phyloP scores from a whole-genome alignment of 441 rosid genomes.

The Aleurites moluccanus region DNA sequence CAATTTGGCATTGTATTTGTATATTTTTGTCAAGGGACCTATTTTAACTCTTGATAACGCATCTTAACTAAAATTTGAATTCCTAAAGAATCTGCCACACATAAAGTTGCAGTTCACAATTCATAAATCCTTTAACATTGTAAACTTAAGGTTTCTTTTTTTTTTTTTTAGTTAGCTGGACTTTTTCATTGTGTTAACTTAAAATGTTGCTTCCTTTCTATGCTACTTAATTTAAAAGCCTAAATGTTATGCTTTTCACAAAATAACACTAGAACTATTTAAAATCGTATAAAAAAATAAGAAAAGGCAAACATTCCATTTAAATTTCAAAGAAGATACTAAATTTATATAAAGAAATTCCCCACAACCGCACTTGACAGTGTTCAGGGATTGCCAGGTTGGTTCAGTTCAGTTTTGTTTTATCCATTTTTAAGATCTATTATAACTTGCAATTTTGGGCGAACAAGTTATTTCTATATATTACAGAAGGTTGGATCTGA shows the following conservation, averaged over 20 bases:
- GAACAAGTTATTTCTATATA: neutral
- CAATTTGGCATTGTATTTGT: neutral
- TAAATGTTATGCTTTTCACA: neutral
- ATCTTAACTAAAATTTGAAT: neutral
- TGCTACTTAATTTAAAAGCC: neutral
- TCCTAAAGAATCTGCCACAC: neutral
- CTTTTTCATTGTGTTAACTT: neutral
- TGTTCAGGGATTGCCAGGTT: neutral
- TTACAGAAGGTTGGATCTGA: neutral
- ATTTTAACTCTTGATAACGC: neutral
- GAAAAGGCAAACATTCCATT: neutral
- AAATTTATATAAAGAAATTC: neutral
- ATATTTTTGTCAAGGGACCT: neutral
- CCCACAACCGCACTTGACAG: neutral
- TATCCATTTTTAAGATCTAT: neutral
- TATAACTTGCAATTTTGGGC: neutral
- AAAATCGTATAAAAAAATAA: neutral
- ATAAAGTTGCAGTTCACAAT: neutral
- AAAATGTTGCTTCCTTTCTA: neutral
- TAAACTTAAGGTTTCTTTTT: neutral
- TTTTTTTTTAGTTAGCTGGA: neutral
- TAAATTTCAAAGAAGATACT: neutral
- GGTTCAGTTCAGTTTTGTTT: neutral
- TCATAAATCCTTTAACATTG: neutral
- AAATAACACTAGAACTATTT: neutral